Evolutionary conservation across 768 basidiomycete genomes (phyloP), one percentile per base, ranked within the genome.

Genomic region (Trametes cinnabarina): DNA sequence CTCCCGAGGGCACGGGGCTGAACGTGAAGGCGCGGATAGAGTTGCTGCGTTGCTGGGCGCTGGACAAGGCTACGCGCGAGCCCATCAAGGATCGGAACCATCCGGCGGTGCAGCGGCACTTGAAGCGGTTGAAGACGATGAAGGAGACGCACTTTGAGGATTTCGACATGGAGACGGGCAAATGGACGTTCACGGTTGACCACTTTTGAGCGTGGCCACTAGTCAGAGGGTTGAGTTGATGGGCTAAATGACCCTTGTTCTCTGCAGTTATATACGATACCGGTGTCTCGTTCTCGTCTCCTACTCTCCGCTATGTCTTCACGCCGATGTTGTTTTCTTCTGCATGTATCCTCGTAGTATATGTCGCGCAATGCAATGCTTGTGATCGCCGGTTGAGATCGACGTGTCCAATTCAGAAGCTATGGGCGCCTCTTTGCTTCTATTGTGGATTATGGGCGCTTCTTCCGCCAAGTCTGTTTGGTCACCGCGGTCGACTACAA

Each of bases 101-200:
- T 66, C 84, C 88, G n/a, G 69, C 72, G 34, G 82, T 85, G 39
- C 75, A 85, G 37, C 87, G 86, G 63, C 86, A 92, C 65, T 62
- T 94, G 66, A 92, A 90, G 73, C 82, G 89, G 62, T 75, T 98
- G 71, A 86, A 86, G 77, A 81, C 78, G 51, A 93, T 95, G 82
- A 86, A 87, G 69, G 87, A 89, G 53, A 98, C 95, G 39, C 82
- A 82, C 47, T 98, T 94, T 66, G 86, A 90, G 69, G 75, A 74
- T 66, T 98, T 90, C 71, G 88, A 94, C 57, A 79, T 85, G 52
- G 77, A 77, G 65, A 84, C 86, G 65, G 97, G 97, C 50, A 87
- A 82, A 72, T 98, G 96, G 96, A 88, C 85, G 48, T 98, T 99
- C 75, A 85, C 80, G 28, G 97, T 98, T 61, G 87, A 94, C 69